Percentiles rank a stretch among this genome's conserved stretches.
Conservation (phyloP, 1,284 basidiomycete species). For the Marasmius fiardii region DNA sequence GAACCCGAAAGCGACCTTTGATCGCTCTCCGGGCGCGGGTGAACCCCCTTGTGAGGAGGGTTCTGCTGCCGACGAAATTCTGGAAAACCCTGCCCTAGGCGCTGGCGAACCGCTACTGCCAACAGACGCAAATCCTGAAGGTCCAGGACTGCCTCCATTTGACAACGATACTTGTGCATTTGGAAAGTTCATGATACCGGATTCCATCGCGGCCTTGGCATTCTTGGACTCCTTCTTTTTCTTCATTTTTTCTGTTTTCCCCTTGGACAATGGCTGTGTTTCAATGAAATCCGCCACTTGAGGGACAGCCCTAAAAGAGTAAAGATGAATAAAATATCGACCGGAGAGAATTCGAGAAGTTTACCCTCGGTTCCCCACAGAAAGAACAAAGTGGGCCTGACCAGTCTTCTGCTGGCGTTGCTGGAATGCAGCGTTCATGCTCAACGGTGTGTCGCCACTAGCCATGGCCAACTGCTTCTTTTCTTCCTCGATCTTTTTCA, state of each 20-base stretch:
- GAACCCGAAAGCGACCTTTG: constrained; percentile 74
- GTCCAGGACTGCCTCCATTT: constrained; percentile 45
- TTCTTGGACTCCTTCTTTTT: constrained; percentile 57
- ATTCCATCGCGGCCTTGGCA: constrained; percentile 43
- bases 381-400: constrained; percentile 91
- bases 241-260: constrained; percentile 74
- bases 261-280: constrained; percentile 71
- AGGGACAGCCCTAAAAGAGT: constrained; percentile 63
- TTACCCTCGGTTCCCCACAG: constrained; percentile 90
- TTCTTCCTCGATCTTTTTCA: constrained; percentile 94
- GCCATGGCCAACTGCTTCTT: constrained; percentile 88
- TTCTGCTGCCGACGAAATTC: constrained; percentile 59
- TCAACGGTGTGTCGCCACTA: constrained; percentile 89
- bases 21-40: constrained; percentile 57
- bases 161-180: constrained; percentile 37
- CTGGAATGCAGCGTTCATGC: constrained; percentile 90
- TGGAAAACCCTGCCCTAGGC: constrained; percentile 73
- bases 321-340: constrained; percentile 9
- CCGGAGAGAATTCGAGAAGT: constrained; percentile 25
- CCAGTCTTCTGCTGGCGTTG: constrained; percentile 88
- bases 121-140: constrained; percentile 33
- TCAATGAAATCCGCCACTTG: constrained; percentile 78
- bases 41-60: constrained; percentile 47
- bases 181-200: constrained; percentile 70
- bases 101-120: constrained; percentile 56